Evolutionary conservation across 345 rosid genomes (phyloP), one percentile per base, ranked within the genome.

Genomic region (Lepidium didymum): DNA sequence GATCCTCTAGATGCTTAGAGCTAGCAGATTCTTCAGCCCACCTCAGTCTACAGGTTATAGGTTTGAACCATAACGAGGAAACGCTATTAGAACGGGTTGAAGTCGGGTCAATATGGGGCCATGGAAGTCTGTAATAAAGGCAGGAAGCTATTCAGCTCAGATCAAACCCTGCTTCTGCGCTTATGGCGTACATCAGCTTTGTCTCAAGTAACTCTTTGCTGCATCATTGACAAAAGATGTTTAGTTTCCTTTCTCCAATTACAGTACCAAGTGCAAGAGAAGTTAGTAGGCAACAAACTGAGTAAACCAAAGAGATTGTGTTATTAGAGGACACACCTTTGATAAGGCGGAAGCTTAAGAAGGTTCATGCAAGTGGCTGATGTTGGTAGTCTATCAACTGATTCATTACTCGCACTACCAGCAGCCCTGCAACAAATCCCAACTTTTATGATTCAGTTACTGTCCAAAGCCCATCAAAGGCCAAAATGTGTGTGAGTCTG

Each of bases 301-400:
- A 36, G 44, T 27, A 64, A 50, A 23, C 49, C 62, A 64, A 57
- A 31, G 14, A 21, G 72, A 42, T 13, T 31, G 38, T 31, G 10
- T 8, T 40, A 64, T 29, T 52, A 58, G 15, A 57, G 56, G 69
- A 83, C 84, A 76, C 72, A 94, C 97, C 99, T 94, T 80, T 88
- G 78, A 67, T 94, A 94, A 6, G 99, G 97, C 8, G 99, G 99
- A 83, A 94, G 99, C 86, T 94, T 94, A 19, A 94, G 87, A 78
- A 91, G 95, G 80, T 94, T 94, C 99, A 94, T 94, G 70, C 99
- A 94, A 67, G 99, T 94, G 54, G 97, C 99, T 41, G 97, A 74
- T 38, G 99, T 94, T 1, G 99, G 99, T 71, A 94, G 80, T 47
- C 99, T 84, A 55, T 91, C 97, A 65, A 91, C 82, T 38, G 89